These are phyloP conservation scores for Cutaneotrichosporon curvatum DNA, from an alignment of 1,284 basidiomycete species.

Conservation along the genomic window DNA sequence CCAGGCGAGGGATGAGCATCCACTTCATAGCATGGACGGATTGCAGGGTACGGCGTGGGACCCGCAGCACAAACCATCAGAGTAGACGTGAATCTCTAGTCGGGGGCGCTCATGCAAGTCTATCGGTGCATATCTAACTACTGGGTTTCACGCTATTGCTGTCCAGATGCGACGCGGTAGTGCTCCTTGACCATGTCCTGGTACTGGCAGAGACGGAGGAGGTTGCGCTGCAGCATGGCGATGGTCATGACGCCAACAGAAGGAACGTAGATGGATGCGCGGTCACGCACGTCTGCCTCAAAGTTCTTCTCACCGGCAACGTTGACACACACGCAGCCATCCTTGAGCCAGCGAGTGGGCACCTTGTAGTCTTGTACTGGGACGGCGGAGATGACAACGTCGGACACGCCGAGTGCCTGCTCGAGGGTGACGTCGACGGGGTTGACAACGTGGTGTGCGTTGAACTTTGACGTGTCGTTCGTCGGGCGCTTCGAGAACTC, in stretches of 20 bases:
- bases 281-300: conserved; percentile 78
- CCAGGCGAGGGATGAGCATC: conserved; percentile 74
- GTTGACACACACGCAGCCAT: conserved; percentile 87
- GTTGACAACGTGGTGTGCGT: conserved; percentile 77
- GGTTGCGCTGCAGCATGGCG: conserved; percentile 87
- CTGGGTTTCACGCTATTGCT: not conserved
- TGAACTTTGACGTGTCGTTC: conserved; percentile 49
- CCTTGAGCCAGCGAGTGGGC: conserved; percentile 79
- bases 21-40: conserved; percentile 49
- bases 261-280: conserved; percentile 88
- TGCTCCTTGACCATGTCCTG: conserved; percentile 46
- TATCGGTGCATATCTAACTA: not conserved
- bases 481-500: conserved; percentile 85
- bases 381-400: conserved; percentile 86
- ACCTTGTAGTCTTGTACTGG: conserved; percentile 83
- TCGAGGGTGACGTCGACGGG: conserved; percentile 61
- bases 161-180: conserved; percentile 1
- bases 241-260: conserved; percentile 96
- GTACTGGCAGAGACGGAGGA: conserved; percentile 69
- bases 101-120: no score
- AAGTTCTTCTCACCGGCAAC: conserved; percentile 97
- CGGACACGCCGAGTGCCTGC: conserved; percentile 70
- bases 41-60: conserved; percentile 40
- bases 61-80: not conserved
- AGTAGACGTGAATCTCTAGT: no score